These are phyloP conservation scores for Mrakia blollopis DNA, from an alignment of 768 basidiomycete species.

Conservation along the genomic window DNA sequence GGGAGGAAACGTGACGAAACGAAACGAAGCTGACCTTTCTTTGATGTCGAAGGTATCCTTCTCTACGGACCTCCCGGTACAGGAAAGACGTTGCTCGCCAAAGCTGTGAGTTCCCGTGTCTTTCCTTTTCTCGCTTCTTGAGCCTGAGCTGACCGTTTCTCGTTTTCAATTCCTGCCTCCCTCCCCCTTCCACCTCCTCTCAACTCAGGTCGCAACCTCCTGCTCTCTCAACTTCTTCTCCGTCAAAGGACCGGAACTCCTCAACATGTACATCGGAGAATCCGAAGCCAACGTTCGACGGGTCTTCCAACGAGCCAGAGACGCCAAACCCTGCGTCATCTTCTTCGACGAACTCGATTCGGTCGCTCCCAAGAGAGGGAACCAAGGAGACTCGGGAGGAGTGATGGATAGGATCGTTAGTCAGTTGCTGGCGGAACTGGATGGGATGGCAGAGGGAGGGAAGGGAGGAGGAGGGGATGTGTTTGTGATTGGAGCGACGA, in stretches of 20 bases:
- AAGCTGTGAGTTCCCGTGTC: constrained; percentile 55
- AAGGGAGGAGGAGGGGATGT: constrained; percentile 57
- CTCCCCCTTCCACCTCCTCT: not conserved
- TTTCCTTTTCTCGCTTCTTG: not conserved
- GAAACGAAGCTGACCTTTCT: constrained; percentile 3
- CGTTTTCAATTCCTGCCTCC: too few species aligned
- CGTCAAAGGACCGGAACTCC: constrained; percentile 90
- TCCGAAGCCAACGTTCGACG: constrained; percentile 62
- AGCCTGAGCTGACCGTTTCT: not conserved
- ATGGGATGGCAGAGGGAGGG: constrained; percentile 70
- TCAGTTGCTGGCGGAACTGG: constrained; percentile 86
- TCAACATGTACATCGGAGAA: constrained; percentile 98
- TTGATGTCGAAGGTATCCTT: constrained; percentile 61
- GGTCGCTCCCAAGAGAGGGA: constrained; percentile 88
- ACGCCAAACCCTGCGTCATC: constrained; percentile 89
- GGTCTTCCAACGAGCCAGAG: constrained; percentile 83
- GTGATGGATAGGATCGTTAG: constrained; percentile 98
- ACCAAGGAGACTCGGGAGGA: constrained; percentile 92
- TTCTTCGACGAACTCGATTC: constrained; percentile 97
- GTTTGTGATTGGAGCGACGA: constrained; percentile 94
- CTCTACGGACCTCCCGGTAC: constrained; percentile 94
- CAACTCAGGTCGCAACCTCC: constrained; percentile 65
- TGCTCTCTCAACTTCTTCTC: constrained; percentile 94
- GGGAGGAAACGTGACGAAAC: not conserved
- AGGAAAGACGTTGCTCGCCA: constrained; percentile 89